Conservation (phyloP, 2,329 filamentous ascomycete genomes). For the Didymella keratinophila region DNA sequence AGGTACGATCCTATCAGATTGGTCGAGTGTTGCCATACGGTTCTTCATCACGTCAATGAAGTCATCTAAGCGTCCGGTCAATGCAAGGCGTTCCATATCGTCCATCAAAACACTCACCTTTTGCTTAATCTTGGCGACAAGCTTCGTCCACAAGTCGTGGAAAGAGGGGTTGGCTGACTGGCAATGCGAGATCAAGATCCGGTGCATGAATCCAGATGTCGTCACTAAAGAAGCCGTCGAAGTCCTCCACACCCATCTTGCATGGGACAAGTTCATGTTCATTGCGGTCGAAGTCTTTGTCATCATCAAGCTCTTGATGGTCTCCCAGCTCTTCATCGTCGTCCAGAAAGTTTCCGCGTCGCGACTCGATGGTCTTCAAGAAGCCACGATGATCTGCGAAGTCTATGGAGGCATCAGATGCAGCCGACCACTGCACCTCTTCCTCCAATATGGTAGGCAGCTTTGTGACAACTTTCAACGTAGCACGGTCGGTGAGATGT, state of each 20-base stretch:
- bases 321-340: background rate
- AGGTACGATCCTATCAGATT: background rate
- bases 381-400: background rate
- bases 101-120: background rate
- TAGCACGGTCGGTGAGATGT: background rate
- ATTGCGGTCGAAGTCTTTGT: background rate
- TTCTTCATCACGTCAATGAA: background rate
- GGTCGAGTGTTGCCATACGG: background rate
- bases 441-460: conserved; percentile 4
- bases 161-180: background rate
- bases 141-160: background rate
- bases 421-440: background rate
- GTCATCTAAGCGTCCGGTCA: background rate
- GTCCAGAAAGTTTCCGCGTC: background rate
- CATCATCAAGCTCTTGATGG: background rate
- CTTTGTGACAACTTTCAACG: background rate
- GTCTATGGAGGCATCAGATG: background rate
- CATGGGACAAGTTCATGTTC: background rate
- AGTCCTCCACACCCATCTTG: background rate
- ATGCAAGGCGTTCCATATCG: background rate
- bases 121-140: background rate
- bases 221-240: conserved; percentile 1
- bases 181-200: background rate
- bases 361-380: background rate
- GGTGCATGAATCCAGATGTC: conserved; percentile 2